phyloP scores from a whole-genome alignment of 768 basidiomycete species.

The Lactarius hatsudake region DNA sequence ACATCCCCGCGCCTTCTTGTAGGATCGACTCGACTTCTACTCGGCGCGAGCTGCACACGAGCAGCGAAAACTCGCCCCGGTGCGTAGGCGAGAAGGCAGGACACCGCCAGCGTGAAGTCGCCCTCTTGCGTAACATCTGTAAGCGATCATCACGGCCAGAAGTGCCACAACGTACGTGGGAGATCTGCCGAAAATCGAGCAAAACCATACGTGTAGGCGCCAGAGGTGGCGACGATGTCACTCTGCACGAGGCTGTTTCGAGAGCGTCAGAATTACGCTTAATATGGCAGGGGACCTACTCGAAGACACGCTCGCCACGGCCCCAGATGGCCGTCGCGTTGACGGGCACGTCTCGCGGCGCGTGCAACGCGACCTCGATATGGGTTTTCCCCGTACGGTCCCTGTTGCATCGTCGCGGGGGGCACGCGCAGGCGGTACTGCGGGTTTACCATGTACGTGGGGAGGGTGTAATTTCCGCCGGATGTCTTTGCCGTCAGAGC shows the following conservation, averaged over 20 bases:
- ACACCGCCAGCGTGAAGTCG: conserved; percentile 79
- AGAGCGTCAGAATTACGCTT: not conserved
- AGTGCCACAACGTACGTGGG: conserved; percentile 43
- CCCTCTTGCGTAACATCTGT: conserved; percentile 49
- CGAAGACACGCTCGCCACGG: conserved; percentile 65
- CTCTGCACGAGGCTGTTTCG: conserved; percentile 52
- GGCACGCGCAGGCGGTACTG: conserved; percentile 73
- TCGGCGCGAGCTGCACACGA: conserved; percentile 56
- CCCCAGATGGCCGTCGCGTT: conserved; percentile 77
- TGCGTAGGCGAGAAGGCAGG: conserved; percentile 77
- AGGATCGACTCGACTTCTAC: conserved; percentile 66
- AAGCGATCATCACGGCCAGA: not conserved
- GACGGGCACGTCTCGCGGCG: conserved; percentile 64
- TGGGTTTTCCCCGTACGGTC: conserved; percentile 37
- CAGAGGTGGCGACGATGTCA: conserved; percentile 70
- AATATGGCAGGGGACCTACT: conserved; percentile 42
- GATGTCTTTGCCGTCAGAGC: conserved; percentile 65
- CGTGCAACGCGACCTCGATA: conserved; percentile 48
- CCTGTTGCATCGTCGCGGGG: conserved; percentile 28
- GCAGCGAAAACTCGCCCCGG: conserved; percentile 61
- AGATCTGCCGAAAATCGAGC: conserved; percentile 54
- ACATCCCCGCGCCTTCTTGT: conserved; percentile 93
- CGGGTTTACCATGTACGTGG: conserved; percentile 87
- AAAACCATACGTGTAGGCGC: conserved; percentile 78
- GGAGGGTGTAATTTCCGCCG: conserved; percentile 78